A percentile compares a stretch with the other conserved stretches of the same genome.
Evolutionary conservation across 2,329 filamentous ascomycete species (phyloP).

Genomic region (Pseudocercospora eumusae): DNA sequence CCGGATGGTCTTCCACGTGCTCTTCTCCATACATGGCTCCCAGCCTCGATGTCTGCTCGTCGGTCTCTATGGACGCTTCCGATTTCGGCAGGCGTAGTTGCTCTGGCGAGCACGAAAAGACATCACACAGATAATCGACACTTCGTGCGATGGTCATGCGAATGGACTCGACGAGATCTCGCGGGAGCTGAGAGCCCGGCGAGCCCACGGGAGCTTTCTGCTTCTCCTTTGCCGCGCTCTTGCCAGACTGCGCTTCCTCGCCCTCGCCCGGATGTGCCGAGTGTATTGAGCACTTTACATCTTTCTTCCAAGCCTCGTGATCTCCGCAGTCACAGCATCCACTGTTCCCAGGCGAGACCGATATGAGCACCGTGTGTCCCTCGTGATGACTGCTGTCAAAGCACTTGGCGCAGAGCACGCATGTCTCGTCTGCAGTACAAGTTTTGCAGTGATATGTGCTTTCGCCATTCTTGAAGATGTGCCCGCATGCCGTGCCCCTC

Average conservation of each 20-base stretch:
- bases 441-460: conserved; percentile 93
- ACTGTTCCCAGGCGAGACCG: conserved; percentile 83
- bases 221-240: conserved; percentile 53
- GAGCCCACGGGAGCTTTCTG: conserved; percentile 40
- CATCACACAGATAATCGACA: conserved; percentile 94
- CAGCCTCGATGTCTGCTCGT: conserved; percentile 78
- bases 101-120: conserved; percentile 96
- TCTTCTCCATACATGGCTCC: conserved; percentile 65
- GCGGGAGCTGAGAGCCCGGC: conserved; percentile 56
- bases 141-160: conserved; percentile 81
- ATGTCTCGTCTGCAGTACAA: conserved; percentile 92
- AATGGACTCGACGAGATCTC: conserved; percentile 74
- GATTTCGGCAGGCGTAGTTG: conserved; percentile 86
- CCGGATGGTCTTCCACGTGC: conserved; percentile 62
- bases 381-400: conserved; percentile 95
- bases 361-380: conserved; percentile 87
- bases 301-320: conserved; percentile 85
- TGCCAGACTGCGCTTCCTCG: conserved; percentile 26
- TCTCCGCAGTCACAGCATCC: conserved; percentile 98
- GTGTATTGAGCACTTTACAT: conserved; percentile 91
- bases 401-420: conserved; percentile 88
- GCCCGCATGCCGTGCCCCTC: conserved; percentile 89
- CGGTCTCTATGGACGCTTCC: conserved; percentile 73
- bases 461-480: conserved; percentile 94
- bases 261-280: conserved; percentile 49